phyloP scores from a whole-genome alignment of 495 filamentous ascomycete species.

The Xylaria acuta region DNA sequence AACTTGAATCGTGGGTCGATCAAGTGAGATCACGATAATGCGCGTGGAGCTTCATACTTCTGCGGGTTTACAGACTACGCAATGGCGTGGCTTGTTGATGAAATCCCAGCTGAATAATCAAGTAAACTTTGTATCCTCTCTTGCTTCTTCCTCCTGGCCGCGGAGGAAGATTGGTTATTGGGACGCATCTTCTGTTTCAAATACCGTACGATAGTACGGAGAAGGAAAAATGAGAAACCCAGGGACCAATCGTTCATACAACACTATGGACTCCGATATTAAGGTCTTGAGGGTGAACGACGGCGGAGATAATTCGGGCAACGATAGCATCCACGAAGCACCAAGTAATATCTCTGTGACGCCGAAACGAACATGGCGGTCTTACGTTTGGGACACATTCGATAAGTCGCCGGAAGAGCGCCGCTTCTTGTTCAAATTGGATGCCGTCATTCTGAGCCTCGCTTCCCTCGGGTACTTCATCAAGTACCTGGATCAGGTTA shows the following conservation, averaged over 20 bases:
- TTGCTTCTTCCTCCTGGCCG: not conserved
- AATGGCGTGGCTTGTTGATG: constrained; percentile 4
- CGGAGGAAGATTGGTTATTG: not conserved
- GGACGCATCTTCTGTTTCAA: not conserved
- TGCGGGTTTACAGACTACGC: not conserved
- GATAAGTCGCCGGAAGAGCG: constrained; percentile 67
- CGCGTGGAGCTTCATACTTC: not conserved
- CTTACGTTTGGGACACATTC: constrained; percentile 64
- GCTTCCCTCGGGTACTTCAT: constrained; percentile 64
- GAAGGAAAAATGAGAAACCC: not conserved
- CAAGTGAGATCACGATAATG: not conserved
- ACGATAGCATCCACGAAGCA: constrained; percentile 18
- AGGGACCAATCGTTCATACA: not conserved
- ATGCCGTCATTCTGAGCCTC: constrained; percentile 61
- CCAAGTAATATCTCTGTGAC: constrained; percentile 26
- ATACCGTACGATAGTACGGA: not conserved
- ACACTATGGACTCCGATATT: constrained; percentile 27
- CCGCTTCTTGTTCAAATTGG: constrained; percentile 65
- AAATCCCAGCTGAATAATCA: not conserved
- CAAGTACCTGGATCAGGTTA: constrained; percentile 64
- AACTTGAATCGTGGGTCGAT: not conserved
- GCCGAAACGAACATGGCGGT: constrained; percentile 46
- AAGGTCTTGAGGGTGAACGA: constrained; percentile 37
- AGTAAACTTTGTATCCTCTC: not conserved
- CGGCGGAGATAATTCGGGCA: constrained; percentile 32